phyloP scores from a whole-genome alignment of 495 filamentous ascomycete species.

The Ramalina peruviana region DNA sequence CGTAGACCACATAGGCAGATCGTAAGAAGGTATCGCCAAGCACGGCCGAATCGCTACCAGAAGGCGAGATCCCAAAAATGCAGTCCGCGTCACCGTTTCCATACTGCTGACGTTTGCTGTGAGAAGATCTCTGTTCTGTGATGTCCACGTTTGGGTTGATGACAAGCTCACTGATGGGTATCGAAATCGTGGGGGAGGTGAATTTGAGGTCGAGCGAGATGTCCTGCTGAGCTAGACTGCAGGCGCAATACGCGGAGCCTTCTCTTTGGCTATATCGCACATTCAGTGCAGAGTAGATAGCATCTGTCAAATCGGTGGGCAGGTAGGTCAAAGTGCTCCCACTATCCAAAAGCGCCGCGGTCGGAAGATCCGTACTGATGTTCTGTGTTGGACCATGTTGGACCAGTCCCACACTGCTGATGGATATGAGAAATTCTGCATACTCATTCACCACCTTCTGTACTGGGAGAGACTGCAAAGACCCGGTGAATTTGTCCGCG shows the following conservation, averaged over 20 bases:
- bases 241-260: slow-evolving; percentile 48
- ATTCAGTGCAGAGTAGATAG: slow-evolving; percentile 48
- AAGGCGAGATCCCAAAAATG: slow-evolving; percentile 63
- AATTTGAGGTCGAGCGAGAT: slow-evolving; percentile 57
- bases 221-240: slow-evolving; percentile 44
- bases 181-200: slow-evolving; percentile 49
- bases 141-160: slow-evolving; percentile 36
- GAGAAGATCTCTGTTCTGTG: slow-evolving; percentile 20
- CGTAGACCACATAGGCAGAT: slow-evolving; percentile 85
- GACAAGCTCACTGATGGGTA: slow-evolving; percentile 65
- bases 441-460: slow-evolving; percentile 42
- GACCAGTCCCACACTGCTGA: slow-evolving; percentile 47
- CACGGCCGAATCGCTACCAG: slow-evolving; percentile 45
- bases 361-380: slow-evolving; percentile 35
- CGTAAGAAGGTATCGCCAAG: slow-evolving; percentile 90
- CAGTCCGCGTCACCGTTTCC: slow-evolving; percentile 48
- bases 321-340: slow-evolving; percentile 84
- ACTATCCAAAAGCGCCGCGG: slow-evolving; percentile 73
- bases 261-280: slow-evolving; percentile 44
- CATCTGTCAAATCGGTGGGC: slow-evolving; percentile 48
- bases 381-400: slow-evolving; percentile 26
- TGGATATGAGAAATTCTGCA: slow-evolving; percentile 68
- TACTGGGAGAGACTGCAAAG: slow-evolving; percentile 63
- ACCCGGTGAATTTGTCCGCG: slow-evolving; percentile 56
- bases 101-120: background rate